A percentile compares a stretch with the other conserved stretches of the same genome.
Conservation (phyloP, 345 rosid species). For the Citrus glauca region DNA sequence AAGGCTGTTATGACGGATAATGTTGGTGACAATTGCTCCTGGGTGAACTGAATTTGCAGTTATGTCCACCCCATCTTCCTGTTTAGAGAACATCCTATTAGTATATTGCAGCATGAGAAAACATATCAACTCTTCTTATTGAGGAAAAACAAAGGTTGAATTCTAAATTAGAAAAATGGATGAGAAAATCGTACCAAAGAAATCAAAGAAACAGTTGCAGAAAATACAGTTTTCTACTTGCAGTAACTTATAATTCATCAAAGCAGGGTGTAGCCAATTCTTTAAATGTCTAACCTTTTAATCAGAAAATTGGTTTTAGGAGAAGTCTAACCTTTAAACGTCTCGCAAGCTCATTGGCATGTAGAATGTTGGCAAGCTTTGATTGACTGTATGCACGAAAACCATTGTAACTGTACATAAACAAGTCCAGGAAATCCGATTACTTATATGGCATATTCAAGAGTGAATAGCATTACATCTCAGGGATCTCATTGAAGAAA, state of each 20-base stretch:
- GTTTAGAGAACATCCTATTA: constrained; percentile 14
- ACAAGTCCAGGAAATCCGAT: constrained; percentile 1
- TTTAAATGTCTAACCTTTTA: no score
- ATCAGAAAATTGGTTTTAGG: not conserved
- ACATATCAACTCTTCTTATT: no score
- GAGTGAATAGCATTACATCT: no score
- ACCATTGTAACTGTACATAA: constrained; percentile 41
- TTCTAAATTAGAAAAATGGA: no score
- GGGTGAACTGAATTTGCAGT: constrained; percentile 81
- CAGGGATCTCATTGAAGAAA: no score
- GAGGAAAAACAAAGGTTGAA: no score
- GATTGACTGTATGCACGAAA: constrained; percentile 63
- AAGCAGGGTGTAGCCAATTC: no score
- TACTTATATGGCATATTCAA: not conserved
- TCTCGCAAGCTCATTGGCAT: constrained; percentile 77
- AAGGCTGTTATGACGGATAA: constrained; percentile 34
- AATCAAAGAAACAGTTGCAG: no score
- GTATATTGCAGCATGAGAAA: not conserved
- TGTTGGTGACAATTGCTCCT: constrained; percentile 57
- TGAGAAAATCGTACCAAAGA: not conserved
- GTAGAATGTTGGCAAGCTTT: constrained; percentile 75
- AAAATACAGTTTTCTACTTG: no score
- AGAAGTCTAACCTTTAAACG: constrained; percentile 52
- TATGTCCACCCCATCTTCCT: constrained; percentile 52
- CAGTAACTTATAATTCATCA: not conserved